Evolutionary conservation across 169 alveolate genomes (phyloP), one percentile per base, ranked within the genome.

Genomic region (Toxoplasma gondii): DNA sequence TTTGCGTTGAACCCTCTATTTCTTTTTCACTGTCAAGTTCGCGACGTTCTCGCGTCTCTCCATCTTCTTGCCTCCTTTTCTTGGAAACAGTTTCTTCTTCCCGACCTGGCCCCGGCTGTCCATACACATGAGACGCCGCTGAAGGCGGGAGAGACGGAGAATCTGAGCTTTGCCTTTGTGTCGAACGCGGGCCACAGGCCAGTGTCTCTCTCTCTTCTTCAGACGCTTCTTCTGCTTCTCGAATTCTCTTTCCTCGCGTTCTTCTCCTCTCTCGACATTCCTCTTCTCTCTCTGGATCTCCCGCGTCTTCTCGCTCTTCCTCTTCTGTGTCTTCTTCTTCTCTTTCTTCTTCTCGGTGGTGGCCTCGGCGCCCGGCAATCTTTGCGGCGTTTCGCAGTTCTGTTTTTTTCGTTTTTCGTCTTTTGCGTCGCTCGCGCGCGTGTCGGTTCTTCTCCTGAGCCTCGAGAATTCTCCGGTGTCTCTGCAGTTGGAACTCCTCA

Each of bases 401-500:
- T 31, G 27, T 19, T 38, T 82, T 22, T 9, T 82, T 82, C 69
- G 41, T 9, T 31, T 82, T 82, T 39, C 90, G 17, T 36, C 67
- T 12, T 24, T 67, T 82, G 27, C 90, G 27, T 10, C 90, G 17
- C 90, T 82, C 90, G 34, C 90, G 90, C 4, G 90, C 90, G 2
- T 64, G 69, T 19, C 38, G n/a, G 53, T 39, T 82, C 90, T 82
- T 82, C 90, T 82, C 64, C 69, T 24, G 69, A 1, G 90, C 38
- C 64, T 82, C 69, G 31, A 29, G 41, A 27, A 82, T 82, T 12
- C 90, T 12, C 69, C 90, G 90, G 90, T 82, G 90, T 39, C 90
- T 22, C 67, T 82, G 90, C 90, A 82, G 90, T 4, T 82, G 90
- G 29, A 82, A 82, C 67, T 82, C 90, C 39, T 82, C 90, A 24